phyloP scores from a whole-genome alignment of 2,329 filamentous ascomycete genomes.

The Ascochyta rabiei region DNA sequence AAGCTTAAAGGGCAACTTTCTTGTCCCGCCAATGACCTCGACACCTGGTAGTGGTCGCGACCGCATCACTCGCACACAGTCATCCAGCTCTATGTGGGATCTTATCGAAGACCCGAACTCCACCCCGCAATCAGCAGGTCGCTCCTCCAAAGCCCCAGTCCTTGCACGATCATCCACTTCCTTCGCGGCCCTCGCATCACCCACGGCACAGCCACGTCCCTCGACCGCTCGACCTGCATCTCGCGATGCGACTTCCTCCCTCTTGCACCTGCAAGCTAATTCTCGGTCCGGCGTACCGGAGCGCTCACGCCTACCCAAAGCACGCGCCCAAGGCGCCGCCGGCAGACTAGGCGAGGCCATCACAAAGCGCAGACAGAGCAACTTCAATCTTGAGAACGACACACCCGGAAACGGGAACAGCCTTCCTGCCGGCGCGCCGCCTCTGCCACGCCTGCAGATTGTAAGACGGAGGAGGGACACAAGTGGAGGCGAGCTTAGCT shows the following conservation, averaged over 20 bases:
- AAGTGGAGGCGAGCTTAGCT: constrained; percentile 41
- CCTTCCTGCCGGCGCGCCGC: constrained; percentile 18
- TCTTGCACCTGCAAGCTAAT: constrained; percentile 34
- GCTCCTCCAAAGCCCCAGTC: constrained; percentile 25
- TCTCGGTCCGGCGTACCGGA: constrained; percentile 18
- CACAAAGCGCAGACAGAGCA: constrained; percentile 32
- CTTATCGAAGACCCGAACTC: constrained; percentile 38
- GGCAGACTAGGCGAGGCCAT: constrained; percentile 40
- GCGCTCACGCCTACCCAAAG: constrained; percentile 39
- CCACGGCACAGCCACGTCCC: constrained; percentile 24
- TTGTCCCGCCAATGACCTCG: constrained; percentile 33
- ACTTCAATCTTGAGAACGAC: constrained; percentile 33
- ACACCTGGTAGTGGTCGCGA: constrained; percentile 37
- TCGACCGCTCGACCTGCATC: constrained; percentile 33
- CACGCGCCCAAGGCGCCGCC: constrained; percentile 25
- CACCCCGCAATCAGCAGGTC: constrained; percentile 26
- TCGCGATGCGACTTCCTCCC: constrained; percentile 35
- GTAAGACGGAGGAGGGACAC: constrained; percentile 43
- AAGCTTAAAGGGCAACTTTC: constrained; percentile 38
- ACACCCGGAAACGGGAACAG: constrained; percentile 15
- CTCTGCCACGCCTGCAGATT: constrained; percentile 42
- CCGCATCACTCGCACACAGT: constrained; percentile 37
- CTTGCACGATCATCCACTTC: constrained; percentile 38
- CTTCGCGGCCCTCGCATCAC: constrained; percentile 31
- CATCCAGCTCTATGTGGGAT: constrained; percentile 43